Conservation (phyloP, 345 rosid genomes). For the Acer campestre region DNA sequence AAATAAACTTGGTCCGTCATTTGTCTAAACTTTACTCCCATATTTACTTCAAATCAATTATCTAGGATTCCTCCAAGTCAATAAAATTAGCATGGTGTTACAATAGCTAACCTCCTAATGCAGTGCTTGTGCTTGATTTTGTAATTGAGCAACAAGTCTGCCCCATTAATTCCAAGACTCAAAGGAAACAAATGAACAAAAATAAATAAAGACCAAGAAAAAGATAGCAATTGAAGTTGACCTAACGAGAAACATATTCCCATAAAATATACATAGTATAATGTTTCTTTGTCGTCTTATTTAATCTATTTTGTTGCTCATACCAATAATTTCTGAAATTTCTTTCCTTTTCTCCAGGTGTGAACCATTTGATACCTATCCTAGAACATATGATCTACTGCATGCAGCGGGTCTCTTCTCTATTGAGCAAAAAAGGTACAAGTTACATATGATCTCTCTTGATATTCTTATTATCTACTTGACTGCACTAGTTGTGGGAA, state of each 20-base stretch:
- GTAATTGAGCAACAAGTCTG: no score
- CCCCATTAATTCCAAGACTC: no score
- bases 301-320: conserved; percentile 2
- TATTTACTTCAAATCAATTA: neutral
- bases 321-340: neutral
- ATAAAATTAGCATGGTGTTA: no score
- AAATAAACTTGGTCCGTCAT: neutral
- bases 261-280: neutral
- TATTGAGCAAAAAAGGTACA: conserved; percentile 55
- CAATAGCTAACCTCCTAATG: no score
- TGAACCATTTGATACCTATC: conserved; percentile 68
- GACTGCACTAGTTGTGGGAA: neutral
- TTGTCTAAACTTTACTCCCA: neutral
- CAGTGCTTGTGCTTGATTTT: no score
- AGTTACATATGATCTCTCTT: neutral
- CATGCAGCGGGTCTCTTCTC: conserved; percentile 69
- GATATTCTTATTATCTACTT: neutral
- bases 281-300: neutral
- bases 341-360: conserved; percentile 42
- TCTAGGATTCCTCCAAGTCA: neutral
- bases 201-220: neutral
- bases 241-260: neutral
- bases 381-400: conserved; percentile 66
- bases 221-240: neutral
- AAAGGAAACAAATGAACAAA: no score